Percentiles rank a stretch among this genome's conserved stretches.
These are phyloP conservation scores for Corymbia maculata DNA, from an alignment of 345 rosid species.

Conservation along the genomic window DNA sequence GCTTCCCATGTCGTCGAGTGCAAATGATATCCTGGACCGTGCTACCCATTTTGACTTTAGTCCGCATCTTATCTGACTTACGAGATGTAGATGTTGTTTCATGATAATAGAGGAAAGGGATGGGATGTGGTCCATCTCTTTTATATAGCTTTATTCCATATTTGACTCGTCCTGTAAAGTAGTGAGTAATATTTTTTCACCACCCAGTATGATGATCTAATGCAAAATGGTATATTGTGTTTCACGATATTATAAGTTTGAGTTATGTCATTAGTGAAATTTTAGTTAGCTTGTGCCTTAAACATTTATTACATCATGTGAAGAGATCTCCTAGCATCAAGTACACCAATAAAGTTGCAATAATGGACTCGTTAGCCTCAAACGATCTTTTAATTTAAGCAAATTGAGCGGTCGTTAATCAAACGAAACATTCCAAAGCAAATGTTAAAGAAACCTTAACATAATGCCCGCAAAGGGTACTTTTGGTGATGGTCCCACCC, in stretches of 20 bases:
- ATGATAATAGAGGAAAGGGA: not conserved
- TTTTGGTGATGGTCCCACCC: not conserved
- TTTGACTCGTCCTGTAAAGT: too few relatives aligned
- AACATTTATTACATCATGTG: not conserved
- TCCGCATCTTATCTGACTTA: not conserved
- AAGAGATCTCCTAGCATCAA: not conserved
- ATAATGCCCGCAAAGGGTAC: not conserved
- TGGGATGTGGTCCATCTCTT: not conserved
- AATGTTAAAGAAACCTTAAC: not conserved
- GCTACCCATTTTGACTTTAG: not conserved
- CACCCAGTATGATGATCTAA: too few relatives aligned
- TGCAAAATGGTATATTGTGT: too few relatives aligned
- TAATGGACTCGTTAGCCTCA: not conserved
- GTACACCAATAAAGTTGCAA: too few relatives aligned
- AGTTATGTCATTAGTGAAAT: not conserved
- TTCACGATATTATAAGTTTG: too few relatives aligned
- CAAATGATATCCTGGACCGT: accelerated
- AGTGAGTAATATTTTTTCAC: too few relatives aligned
- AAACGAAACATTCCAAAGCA: not conserved
- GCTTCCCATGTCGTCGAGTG: not conserved
- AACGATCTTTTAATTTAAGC: not conserved
- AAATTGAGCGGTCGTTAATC: accelerated
- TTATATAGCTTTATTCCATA: not conserved
- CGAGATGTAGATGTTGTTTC: not conserved
- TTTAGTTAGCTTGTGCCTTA: accelerated